Conservation (phyloP, 352 stramenopile genomes). For the Blastocystis sp. region DNA sequence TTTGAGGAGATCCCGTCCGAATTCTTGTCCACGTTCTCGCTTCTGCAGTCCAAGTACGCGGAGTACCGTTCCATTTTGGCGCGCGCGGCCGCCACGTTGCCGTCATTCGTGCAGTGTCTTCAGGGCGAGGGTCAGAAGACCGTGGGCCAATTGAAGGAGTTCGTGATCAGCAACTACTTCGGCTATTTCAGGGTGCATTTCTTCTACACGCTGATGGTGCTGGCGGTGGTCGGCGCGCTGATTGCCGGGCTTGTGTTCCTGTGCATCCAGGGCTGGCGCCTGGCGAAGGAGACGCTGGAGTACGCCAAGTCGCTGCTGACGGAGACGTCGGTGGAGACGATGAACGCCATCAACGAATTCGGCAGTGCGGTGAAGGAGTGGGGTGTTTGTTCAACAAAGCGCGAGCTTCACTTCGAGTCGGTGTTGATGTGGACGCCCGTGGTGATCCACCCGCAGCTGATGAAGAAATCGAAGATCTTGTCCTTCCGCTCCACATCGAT, state of each 20-base stretch:
- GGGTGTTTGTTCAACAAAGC: background rate
- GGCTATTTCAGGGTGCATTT: slow-evolving; percentile 51
- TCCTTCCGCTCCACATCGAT: slow-evolving; percentile 73
- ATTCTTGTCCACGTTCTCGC: slow-evolving; percentile 15
- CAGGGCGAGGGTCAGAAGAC: background rate
- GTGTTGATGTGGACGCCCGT: background rate
- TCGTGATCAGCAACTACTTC: slow-evolving; percentile 10
- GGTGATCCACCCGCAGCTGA: slow-evolving; percentile 81
- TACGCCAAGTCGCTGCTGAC: slow-evolving; percentile 64
- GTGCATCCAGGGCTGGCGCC: background rate
- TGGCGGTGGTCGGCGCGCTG: slow-evolving; percentile 5
- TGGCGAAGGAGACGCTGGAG: slow-evolving; percentile 46
- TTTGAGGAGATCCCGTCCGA: slow-evolving; percentile 52
- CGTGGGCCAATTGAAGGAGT: slow-evolving; percentile 7
- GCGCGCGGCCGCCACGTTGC: background rate
- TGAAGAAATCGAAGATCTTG: slow-evolving; percentile 84
- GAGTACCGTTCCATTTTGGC: background rate
- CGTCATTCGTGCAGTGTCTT: slow-evolving; percentile 30
- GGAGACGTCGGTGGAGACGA: slow-evolving; percentile 24
- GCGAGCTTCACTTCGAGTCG: background rate
- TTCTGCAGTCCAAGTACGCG: slow-evolving; percentile 32
- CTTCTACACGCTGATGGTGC: slow-evolving; percentile 8
- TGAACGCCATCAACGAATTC: slow-evolving; percentile 61
- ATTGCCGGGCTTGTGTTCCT: slow-evolving; percentile 14
- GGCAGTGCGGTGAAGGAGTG: slow-evolving; percentile 15